Percentiles rank a stretch among this genome's conserved stretches.
Evolutionary conservation across 2,329 filamentous ascomycete genomes (phyloP).

Genomic region (Hyphodiscus sp.): DNA sequence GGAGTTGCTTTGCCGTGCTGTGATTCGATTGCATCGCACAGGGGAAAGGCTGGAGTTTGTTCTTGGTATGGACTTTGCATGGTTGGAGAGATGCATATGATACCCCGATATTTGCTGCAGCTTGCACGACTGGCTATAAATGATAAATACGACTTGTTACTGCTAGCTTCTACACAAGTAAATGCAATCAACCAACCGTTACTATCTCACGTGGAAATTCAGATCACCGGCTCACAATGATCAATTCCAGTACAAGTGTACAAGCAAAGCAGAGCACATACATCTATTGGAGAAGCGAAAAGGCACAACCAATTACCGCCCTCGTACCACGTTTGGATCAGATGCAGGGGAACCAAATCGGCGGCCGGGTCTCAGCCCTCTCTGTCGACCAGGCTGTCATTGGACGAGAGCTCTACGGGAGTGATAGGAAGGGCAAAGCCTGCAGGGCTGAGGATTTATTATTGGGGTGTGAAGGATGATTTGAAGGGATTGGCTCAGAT

Average conservation of each 20-base stretch:
- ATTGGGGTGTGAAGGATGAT: constrained; percentile 1
- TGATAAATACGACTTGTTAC: background rate
- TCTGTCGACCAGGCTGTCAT: background rate
- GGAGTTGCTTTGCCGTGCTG: background rate
- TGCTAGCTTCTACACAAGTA: background rate
- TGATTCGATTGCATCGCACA: background rate
- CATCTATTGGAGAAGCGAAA: background rate
- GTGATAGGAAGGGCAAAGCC: constrained; percentile 7
- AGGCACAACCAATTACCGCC: background rate
- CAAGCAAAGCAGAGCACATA: background rate
- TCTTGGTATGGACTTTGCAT: background rate
- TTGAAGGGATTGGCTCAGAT: constrained; percentile 8
- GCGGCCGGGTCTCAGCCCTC: constrained; percentile 6
- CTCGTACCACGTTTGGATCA: background rate
- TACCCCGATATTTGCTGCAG: constrained; percentile 5
- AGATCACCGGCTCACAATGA: too few relatives aligned
- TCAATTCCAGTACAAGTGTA: too few relatives aligned
- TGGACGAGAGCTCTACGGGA: background rate
- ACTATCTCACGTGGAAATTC: background rate
- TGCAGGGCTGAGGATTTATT: constrained; percentile 1
- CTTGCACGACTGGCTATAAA: background rate
- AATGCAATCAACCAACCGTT: background rate
- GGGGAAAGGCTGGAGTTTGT: background rate
- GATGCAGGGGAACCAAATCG: too few relatives aligned
- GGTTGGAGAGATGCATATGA: background rate